Evolutionary conservation across 345 rosid genomes (phyloP).

Genomic region (Eutrema heterophyllum): DNA sequence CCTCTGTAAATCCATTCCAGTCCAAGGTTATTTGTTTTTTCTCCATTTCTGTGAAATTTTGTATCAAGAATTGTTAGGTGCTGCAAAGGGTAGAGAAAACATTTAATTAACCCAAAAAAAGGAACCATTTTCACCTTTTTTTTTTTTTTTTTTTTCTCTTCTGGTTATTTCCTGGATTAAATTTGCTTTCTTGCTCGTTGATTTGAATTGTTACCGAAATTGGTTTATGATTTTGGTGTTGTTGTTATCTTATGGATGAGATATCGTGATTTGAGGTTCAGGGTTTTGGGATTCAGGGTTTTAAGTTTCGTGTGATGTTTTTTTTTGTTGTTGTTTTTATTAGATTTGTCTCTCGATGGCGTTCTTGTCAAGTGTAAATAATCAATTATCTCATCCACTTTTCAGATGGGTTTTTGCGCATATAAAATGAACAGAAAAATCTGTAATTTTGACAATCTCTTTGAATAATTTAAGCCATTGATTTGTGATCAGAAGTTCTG

Average conservation of each 20-base stretch:
- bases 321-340: not conserved
- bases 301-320: not conserved
- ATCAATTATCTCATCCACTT: not conserved
- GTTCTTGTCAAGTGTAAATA: not conserved
- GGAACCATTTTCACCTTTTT: not conserved
- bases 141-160: too few species aligned
- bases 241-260: not conserved
- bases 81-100: not conserved
- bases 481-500: not conserved
- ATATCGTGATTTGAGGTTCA: not conserved
- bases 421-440: not conserved
- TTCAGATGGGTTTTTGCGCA: not conserved
- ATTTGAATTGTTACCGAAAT: not conserved
- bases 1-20: not conserved
- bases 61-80: not conserved
- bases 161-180: not conserved
- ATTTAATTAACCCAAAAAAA: too few species aligned
- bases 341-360: not conserved
- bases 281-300: not conserved
- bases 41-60: not conserved
- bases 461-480: not conserved
- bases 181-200: constrained; percentile 3
- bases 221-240: not conserved
- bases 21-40: not conserved
- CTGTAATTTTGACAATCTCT: not conserved